A percentile compares a stretch with the other conserved stretches of the same genome.
These are phyloP conservation scores for Coemansia sp. DNA, from an alignment of 192 early-diverging fungal species.

Conservation along the genomic window DNA sequence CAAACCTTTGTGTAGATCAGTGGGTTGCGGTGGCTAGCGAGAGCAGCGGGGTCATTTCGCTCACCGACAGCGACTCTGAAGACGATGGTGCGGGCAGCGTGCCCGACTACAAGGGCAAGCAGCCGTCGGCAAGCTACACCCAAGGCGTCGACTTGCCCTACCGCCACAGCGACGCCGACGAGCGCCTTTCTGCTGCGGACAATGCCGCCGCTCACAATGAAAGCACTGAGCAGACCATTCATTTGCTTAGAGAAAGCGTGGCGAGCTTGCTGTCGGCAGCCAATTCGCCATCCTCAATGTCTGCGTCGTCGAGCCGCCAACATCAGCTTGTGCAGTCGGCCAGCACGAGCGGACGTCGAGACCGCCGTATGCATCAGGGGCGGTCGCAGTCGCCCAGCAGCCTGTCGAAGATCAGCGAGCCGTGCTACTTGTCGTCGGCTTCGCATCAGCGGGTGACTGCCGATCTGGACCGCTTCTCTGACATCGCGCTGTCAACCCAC, in stretches of 20 bases:
- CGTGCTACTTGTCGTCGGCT: constrained; percentile 41
- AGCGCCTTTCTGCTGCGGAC: background rate
- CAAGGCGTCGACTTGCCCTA: background rate
- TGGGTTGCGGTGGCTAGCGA: constrained; percentile 47
- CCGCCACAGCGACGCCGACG: no score
- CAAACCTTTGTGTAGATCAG: constrained; percentile 31
- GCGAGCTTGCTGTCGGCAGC: constrained; percentile 39
- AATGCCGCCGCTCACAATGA: constrained; percentile 4
- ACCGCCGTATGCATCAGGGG: background rate
- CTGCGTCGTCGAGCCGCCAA: constrained; percentile 21
- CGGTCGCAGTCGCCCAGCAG: constrained; percentile 34
- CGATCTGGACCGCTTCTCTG: constrained; percentile 41
- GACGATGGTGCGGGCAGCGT: constrained; percentile 13
- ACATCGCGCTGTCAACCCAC: constrained; percentile 32
- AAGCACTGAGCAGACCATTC: constrained; percentile 25
- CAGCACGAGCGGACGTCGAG: constrained; percentile 1
- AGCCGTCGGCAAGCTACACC: background rate
- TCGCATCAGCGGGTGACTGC: constrained; percentile 28
- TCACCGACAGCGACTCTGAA: constrained; percentile 48
- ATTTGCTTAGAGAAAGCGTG: constrained; percentile 48
- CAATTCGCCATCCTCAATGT: constrained; percentile 22
- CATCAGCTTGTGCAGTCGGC: background rate
- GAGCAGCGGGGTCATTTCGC: constrained; percentile 50
- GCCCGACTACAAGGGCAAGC: constrained; percentile 1
- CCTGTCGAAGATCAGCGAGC: constrained; percentile 50